phyloP scores from a whole-genome alignment of 148 eudicot genomes.

The Persicaria maculosa region DNA sequence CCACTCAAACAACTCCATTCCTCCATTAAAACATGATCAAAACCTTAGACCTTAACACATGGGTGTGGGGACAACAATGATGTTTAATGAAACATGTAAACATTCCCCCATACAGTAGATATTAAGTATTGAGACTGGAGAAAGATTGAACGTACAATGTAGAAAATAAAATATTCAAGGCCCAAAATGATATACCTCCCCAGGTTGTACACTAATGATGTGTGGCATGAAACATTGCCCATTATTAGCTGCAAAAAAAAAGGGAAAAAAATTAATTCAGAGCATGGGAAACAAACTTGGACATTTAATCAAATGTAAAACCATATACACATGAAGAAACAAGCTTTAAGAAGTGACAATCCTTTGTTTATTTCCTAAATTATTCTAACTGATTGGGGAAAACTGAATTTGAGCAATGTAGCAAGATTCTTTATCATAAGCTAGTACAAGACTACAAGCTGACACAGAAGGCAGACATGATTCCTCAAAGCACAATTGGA shows the following conservation, averaged over 20 bases:
- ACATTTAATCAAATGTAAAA: neutral
- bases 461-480: neutral
- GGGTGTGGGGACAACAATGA: no score
- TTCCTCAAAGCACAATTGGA: neutral
- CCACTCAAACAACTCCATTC: neutral
- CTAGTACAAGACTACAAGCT: neutral
- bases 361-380: no score
- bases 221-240: constrained; percentile 36
- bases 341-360: neutral
- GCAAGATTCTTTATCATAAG: neutral
- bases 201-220: constrained; percentile 32
- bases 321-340: neutral
- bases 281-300: neutral
- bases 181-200: constrained; percentile 26
- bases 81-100: neutral
- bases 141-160: neutral
- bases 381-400: no score
- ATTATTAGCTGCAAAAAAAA: constrained; percentile 23
- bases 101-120: neutral
- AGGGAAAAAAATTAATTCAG: neutral
- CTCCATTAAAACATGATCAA: no score
- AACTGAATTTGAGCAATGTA: neutral
- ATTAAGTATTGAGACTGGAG: neutral
- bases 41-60: no score
- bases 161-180: neutral